Conservation (phyloP, 2,329 filamentous ascomycete genomes). For the Neofusicoccum umdonicola region DNA sequence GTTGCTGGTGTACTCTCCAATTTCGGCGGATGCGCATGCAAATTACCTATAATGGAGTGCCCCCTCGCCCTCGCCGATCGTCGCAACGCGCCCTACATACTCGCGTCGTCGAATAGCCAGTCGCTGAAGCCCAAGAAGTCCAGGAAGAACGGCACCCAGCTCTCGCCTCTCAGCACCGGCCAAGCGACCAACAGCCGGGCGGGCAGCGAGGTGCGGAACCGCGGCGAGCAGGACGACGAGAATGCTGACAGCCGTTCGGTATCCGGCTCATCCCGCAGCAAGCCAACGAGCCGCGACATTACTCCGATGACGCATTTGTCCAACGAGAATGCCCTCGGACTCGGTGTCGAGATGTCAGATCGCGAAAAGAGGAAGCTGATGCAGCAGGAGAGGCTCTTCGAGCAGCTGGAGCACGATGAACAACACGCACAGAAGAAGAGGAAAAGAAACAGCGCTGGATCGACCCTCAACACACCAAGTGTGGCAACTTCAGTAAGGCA, state of each 20-base stretch:
- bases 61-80: slow-evolving; percentile 36
- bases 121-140: slow-evolving; percentile 48
- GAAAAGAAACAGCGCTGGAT: slow-evolving; percentile 57
- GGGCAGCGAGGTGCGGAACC: slow-evolving; percentile 56
- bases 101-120: slow-evolving; percentile 25
- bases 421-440: slow-evolving; percentile 53
- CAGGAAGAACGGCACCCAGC: slow-evolving; percentile 43
- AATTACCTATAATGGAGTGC: slow-evolving; percentile 36
- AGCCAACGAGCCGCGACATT: slow-evolving; percentile 59
- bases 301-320: slow-evolving; percentile 57
- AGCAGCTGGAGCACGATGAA: slow-evolving; percentile 59
- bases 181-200: slow-evolving; percentile 57
- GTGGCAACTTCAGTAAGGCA: slow-evolving; percentile 42
- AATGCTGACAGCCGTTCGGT: slow-evolving; percentile 56
- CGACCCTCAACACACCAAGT: slow-evolving; percentile 51
- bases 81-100: slow-evolving; percentile 24
- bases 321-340: slow-evolving; percentile 41
- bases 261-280: slow-evolving; percentile 53
- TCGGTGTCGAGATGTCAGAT: slow-evolving; percentile 56
- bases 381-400: slow-evolving; percentile 61
- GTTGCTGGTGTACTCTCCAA: slow-evolving; percentile 70
- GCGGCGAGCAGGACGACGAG: slow-evolving; percentile 54
- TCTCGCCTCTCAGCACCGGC: slow-evolving; percentile 55
- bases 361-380: slow-evolving; percentile 63
- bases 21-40: slow-evolving; percentile 77